Evolutionary conservation across 1,284 basidiomycete species (phyloP).

Genomic region (Volvariella volvacea): DNA sequence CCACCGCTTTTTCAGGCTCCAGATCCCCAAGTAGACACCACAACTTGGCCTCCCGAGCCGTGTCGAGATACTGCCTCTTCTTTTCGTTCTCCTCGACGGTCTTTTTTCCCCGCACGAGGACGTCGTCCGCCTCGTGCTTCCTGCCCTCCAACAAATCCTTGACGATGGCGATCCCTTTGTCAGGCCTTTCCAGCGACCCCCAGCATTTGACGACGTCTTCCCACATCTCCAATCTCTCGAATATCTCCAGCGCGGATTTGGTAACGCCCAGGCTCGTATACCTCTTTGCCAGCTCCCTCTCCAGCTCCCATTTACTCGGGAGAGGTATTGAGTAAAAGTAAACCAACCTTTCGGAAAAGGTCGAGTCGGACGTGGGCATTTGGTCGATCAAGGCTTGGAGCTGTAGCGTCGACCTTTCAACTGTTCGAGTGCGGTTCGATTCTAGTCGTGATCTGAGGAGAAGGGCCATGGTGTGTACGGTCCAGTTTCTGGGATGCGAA

Average conservation of each 20-base stretch:
- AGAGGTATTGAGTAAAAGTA: conserved; percentile 78
- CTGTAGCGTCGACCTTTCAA: conserved; percentile 85
- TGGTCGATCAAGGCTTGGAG: conserved; percentile 92
- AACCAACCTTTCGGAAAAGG: conserved; percentile 62
- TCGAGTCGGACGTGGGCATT: conserved; percentile 82
- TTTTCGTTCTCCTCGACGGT: conserved; percentile 25
- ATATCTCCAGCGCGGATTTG: conserved; percentile 86
- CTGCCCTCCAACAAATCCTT: conserved; percentile 77
- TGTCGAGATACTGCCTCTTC: conserved; percentile 48
- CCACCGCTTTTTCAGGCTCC: conserved; percentile 59
- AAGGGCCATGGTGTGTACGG: conserved; percentile 90
- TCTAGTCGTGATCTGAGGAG: conserved; percentile 87
- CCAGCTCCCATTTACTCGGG: conserved; percentile 88
- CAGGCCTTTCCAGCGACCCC: conserved; percentile 71
- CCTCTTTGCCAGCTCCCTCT: conserved; percentile 79
- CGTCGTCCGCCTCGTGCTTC: conserved; percentile 75
- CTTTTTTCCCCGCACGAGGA: conserved; percentile 55
- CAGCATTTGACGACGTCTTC: conserved; percentile 89
- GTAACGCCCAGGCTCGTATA: conserved; percentile 81
- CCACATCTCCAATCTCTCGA: conserved; percentile 94
- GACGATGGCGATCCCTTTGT: conserved; percentile 74
- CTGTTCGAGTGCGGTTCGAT: conserved; percentile 79
- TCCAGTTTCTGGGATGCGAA: conserved; percentile 87
- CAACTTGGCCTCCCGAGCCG: conserved; percentile 80
- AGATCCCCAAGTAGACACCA: conserved; percentile 97